A percentile compares a stretch with the other conserved stretches of the same genome.
Evolutionary conservation across 1,284 basidiomycete genomes (phyloP).

Genomic region (Tilletiaria anomala): DNA sequence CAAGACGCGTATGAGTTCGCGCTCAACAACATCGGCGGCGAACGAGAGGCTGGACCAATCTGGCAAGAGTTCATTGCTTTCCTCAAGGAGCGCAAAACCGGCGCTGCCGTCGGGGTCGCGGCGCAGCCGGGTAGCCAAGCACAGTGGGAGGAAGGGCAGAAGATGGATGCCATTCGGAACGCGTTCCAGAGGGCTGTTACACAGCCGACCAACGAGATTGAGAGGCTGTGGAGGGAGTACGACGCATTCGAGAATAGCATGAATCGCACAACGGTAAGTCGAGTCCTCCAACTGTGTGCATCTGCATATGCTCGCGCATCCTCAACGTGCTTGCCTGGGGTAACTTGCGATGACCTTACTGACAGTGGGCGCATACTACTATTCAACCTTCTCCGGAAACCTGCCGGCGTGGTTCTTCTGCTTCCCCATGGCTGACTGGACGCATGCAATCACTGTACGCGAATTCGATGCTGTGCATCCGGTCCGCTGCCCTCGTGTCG

Average conservation of each 20-base stretch:
- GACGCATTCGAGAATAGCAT: slow-evolving; percentile 81
- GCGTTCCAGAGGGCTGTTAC: slow-evolving; percentile 85
- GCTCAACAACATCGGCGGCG: slow-evolving; percentile 69
- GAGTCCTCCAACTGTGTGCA: too few species aligned
- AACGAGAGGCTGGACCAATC: slow-evolving; percentile 47
- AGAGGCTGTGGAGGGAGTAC: slow-evolving; percentile 84
- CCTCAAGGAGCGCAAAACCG: slow-evolving; percentile 57
- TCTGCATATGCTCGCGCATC: too few species aligned
- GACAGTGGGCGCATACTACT: neutral
- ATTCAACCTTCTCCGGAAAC: too few species aligned
- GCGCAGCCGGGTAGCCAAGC: slow-evolving; percentile 49
- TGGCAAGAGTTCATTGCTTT: slow-evolving; percentile 63
- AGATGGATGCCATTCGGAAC: slow-evolving; percentile 81
- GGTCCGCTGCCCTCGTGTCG: too few species aligned
- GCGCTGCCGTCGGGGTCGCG: neutral
- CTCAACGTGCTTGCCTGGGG: too few species aligned
- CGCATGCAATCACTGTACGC: too few species aligned
- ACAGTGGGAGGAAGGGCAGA: slow-evolving; percentile 89
- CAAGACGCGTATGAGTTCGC: slow-evolving; percentile 88
- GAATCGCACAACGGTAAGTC: slow-evolving; percentile 76
- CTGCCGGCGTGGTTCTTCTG: too few species aligned
- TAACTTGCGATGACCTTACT: too few species aligned
- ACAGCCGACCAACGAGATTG: slow-evolving; percentile 84
- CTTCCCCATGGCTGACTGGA: too few species aligned
- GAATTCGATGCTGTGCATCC: too few species aligned